Base-by-base conservation (phyloP, 345 rosid species). In the Bruguiera sexangula region DNA sequence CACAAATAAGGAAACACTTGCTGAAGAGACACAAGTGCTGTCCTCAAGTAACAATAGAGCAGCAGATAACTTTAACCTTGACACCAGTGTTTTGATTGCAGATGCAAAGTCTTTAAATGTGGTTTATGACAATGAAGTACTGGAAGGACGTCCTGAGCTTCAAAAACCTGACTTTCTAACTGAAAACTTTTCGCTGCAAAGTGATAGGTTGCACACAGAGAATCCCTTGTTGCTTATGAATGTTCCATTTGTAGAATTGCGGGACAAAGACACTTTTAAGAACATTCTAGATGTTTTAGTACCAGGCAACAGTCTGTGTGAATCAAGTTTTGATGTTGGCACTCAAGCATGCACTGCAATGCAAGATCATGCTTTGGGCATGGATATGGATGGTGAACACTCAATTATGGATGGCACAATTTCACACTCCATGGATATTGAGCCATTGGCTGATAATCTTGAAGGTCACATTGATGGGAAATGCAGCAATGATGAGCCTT, bases 141-240 rank as follows among this genome's bases (percentile, higher is more conserved):
- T 67, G 72, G 80, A 70, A 55, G 70, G 62, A 62, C 65, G 39
- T 60, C 26, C 66, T 65, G 79, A 63, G 78, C 71, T 54, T 81
- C 70, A 74, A 71, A 64, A 66, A 62, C 53, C 70, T 62, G 55
- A 29, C 71, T 61, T 52, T 71, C 62, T 31, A 50, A 69, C 62
- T 70, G 82, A 73, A 64, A 58, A 69, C 67, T 69, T 73, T 74
- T 71, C 71, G 58, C 60, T 26, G 48, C 65, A 65, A 52, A 66
- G 67, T 67, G 62, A 60, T n/a, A 62, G 55, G 16, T 43, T 26
- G 21, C 58, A 36, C 61, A 34, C 60, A 43, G 68, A 55, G 61
- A 63, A 55, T 30, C 72, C 65, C 61, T 79, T 72, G 70, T 63
- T 73, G 56, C 62, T 51, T 53, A 69, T 43, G 64, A 62, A 71